phyloP scores from a whole-genome alignment of 1,284 basidiomycete genomes.

The Kwoniella shivajii region DNA sequence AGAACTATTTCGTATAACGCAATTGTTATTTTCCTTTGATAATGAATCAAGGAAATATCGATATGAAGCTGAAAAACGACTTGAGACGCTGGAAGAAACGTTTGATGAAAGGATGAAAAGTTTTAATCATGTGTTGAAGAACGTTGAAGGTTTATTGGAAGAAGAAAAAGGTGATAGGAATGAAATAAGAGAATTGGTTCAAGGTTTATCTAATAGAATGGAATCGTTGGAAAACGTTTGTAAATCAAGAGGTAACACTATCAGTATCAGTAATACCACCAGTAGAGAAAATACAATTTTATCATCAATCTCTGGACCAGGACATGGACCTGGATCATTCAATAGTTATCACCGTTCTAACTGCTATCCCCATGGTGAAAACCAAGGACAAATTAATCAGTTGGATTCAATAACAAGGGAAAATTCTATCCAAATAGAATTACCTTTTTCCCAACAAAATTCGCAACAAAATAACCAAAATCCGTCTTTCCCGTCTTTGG shows the following conservation, averaged over 20 bases:
- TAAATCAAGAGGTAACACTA: not conserved
- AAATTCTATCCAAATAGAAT: too few species aligned
- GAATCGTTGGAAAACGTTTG: not conserved
- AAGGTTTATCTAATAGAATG: not conserved
- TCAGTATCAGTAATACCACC: not conserved
- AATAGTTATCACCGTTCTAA: too few species aligned
- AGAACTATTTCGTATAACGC: slow-evolving; percentile 4
- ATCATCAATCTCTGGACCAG: not conserved
- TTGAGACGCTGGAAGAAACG: not conserved
- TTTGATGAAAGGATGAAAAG: not conserved
- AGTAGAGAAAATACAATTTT: not conserved
- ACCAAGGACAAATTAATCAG: too few species aligned
- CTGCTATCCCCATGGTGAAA: too few species aligned
- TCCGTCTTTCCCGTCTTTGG: too few species aligned
- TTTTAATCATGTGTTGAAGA: not conserved
- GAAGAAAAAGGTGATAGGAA: not conserved
- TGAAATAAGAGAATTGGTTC: not conserved
- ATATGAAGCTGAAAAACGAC: not conserved
- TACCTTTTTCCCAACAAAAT: too few species aligned
- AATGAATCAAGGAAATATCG: not conserved
- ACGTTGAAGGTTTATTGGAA: not conserved
- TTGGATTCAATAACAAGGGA: too few species aligned
- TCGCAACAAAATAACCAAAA: too few species aligned
- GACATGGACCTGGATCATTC: not conserved
- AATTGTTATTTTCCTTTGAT: slow-evolving; percentile 1